These are phyloP conservation scores for Geum urbanum DNA, from an alignment of 306 rosid genomes.

Conservation along the genomic window DNA sequence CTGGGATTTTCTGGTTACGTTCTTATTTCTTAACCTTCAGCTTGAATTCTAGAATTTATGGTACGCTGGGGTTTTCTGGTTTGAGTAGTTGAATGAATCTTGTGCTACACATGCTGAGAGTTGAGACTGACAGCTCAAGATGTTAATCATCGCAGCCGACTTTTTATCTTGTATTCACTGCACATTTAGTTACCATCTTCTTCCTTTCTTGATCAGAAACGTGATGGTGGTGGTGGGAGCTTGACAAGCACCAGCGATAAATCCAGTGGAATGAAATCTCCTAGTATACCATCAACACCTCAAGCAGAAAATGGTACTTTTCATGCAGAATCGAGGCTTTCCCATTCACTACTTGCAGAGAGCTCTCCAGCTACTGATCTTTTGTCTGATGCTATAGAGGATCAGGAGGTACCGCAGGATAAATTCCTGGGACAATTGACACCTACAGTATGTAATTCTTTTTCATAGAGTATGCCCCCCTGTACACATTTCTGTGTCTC, in stretches of 20 bases:
- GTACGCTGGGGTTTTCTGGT: not conserved
- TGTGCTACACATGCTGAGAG: not conserved
- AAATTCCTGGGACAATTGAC: constrained; percentile 69
- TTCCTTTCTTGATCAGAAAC: constrained; percentile 62
- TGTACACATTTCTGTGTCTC: constrained; percentile 3
- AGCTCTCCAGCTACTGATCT: constrained; percentile 73
- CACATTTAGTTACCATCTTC: constrained; percentile 22
- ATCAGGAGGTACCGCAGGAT: constrained; percentile 51
- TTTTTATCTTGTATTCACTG: not conserved
- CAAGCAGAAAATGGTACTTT: constrained; percentile 65
- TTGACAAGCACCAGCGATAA: constrained; percentile 70
- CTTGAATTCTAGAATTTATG: not conserved
- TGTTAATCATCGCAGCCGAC: not conserved
- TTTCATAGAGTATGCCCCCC: constrained; percentile 10
- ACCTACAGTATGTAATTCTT: constrained; percentile 63
- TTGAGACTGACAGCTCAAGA: not conserved
- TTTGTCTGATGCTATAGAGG: constrained; percentile 64
- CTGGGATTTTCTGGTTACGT: not conserved
- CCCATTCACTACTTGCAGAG: constrained; percentile 66
- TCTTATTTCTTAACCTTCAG: not conserved
- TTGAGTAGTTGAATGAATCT: not conserved
- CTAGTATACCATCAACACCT: constrained; percentile 89
- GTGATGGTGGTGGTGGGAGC: constrained; percentile 59
- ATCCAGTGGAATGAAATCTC: constrained; percentile 86
- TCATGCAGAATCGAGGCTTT: constrained; percentile 60